These are phyloP conservation scores for Grosmannia huntii DNA, from an alignment of 2,329 filamentous ascomycete species.

Conservation along the genomic window DNA sequence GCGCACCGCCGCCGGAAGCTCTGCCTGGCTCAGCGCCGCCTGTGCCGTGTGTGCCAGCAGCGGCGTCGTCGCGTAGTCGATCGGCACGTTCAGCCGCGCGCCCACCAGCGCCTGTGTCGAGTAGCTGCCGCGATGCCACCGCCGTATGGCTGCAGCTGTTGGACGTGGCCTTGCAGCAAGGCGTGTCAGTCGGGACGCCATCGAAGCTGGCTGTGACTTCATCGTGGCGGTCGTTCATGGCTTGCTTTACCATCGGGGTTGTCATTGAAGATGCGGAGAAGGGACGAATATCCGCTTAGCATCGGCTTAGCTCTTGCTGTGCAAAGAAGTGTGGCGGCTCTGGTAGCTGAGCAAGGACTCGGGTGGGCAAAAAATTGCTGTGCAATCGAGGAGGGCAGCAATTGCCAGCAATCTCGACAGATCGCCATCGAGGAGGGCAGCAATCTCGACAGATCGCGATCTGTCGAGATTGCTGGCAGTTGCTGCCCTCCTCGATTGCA, in stretches of 20 bases:
- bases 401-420: too few relatives aligned
- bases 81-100: conserved; percentile 65
- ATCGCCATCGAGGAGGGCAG: too few relatives aligned
- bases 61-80: conserved; percentile 74
- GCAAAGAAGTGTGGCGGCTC: too few relatives aligned
- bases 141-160: background rate
- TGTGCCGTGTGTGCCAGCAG: conserved; percentile 71
- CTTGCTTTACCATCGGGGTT: too few relatives aligned
- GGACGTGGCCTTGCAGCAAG: background rate
- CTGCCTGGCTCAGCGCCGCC: conserved; percentile 54
- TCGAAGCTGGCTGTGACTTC: background rate
- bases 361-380: too few relatives aligned
- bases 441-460: too few relatives aligned
- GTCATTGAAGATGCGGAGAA: background rate
- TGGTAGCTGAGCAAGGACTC: too few relatives aligned
- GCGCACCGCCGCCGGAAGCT: conserved; percentile 53
- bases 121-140: conserved; percentile 21
- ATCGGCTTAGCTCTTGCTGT: background rate
- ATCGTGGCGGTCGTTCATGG: background rate
- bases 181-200: background rate
- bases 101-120: conserved; percentile 42
- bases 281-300: background rate
- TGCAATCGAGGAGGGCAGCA: too few relatives aligned
- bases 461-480: too few relatives aligned
- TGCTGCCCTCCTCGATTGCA: too few relatives aligned